Evolutionary conservation across 139 green algal genomes (phyloP).

Genomic region (Picochlorum sp.): DNA sequence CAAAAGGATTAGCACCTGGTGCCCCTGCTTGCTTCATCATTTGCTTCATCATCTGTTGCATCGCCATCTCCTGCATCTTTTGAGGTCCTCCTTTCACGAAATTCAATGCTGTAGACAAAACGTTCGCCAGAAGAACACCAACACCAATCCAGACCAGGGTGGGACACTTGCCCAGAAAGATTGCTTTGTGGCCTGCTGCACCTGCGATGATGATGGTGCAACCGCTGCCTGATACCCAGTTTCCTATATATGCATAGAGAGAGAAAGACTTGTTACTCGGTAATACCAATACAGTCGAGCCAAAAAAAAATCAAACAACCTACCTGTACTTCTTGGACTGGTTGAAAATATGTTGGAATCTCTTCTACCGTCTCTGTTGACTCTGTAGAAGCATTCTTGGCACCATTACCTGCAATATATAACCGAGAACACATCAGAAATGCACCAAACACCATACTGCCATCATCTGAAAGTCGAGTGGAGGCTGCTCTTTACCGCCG

Average conservation of each 20-base stretch:
- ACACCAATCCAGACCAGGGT: constrained; percentile 29
- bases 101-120: constrained; percentile 15
- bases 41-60: constrained; percentile 35
- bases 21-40: constrained; percentile 35
- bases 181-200: too few species aligned
- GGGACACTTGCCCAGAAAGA: constrained; percentile 22
- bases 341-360: constrained; percentile 24
- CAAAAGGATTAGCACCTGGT: constrained; percentile 19
- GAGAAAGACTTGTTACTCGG: background rate
- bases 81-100: constrained; percentile 23
- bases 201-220: too few species aligned
- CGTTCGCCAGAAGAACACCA: constrained; percentile 18
- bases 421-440: too few species aligned
- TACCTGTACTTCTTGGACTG: background rate
- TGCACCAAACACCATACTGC: too few species aligned
- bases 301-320: background rate
- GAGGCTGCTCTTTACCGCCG: too few species aligned
- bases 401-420: background rate
- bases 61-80: constrained; percentile 31
- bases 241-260: too few species aligned
- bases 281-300: background rate
- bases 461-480: too few species aligned
- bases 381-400: background rate
- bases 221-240: too few species aligned
- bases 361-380: background rate